These are phyloP conservation scores for Rhodosporidiobolus odoratus DNA, from an alignment of 768 basidiomycete genomes.

Conservation along the genomic window DNA sequence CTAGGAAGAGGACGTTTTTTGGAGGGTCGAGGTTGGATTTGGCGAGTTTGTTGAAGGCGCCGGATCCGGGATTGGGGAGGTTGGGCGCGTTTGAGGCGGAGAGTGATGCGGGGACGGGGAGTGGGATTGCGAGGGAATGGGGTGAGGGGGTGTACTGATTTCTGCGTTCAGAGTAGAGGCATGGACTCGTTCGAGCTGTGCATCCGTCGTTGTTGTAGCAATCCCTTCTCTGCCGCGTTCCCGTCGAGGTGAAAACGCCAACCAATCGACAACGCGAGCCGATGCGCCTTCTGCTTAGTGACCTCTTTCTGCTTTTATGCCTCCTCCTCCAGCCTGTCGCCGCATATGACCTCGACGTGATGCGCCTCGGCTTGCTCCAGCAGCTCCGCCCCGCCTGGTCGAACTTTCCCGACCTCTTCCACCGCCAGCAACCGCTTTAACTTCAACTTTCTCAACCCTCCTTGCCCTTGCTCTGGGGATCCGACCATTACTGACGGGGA, in stretches of 20 bases:
- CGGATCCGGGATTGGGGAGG: slow-evolving; percentile 16
- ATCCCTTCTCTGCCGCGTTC: not conserved
- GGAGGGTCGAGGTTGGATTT: not conserved
- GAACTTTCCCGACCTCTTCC: slow-evolving; percentile 2
- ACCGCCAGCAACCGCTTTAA: not conserved
- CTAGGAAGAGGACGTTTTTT: slow-evolving; percentile 32
- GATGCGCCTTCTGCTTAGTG: too few species aligned
- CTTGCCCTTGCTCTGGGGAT: not conserved
- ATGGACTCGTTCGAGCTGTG: too few species aligned
- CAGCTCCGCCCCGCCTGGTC: not conserved
- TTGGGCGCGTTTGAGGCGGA: not conserved
- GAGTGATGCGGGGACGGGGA: not conserved
- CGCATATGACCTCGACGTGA: not conserved
- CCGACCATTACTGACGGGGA: not conserved
- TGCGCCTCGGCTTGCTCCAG: not conserved
- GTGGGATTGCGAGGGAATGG: slow-evolving; percentile 10
- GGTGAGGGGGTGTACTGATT: not conserved
- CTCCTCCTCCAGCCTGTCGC: not conserved
- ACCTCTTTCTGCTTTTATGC: not conserved
- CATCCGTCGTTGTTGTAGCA: slow-evolving; percentile 2
- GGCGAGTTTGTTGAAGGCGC: not conserved
- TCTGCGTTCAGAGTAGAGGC: not conserved
- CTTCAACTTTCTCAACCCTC: not conserved
- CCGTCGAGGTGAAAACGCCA: not conserved
- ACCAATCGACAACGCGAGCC: not conserved